Base-by-base conservation (phyloP, 1,284 basidiomycete genomes). In the Moesziomyces antarcticus region DNA sequence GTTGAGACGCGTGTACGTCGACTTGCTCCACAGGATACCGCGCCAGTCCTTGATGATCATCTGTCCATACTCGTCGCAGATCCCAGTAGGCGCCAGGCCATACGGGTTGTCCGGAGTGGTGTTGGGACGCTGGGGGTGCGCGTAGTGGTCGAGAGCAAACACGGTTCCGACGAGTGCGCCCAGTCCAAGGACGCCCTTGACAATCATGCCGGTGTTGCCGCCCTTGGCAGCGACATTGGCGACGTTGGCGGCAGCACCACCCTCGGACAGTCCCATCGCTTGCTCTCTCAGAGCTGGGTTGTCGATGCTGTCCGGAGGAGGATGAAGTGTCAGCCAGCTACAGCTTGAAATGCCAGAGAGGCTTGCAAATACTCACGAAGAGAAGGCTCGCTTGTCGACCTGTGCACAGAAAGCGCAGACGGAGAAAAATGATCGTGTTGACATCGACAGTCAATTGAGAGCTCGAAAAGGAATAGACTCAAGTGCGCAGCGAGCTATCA, bases 1-100 rank as follows among this genome's bases (percentile, higher is more conserved):
- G 45, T 62, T 59, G n/a, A 62, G 10, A 16, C 52, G 59, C 9
- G 51, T 20, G 27, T 55, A 58, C 0, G 69, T 66, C 45, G 69
- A 72, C 52, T 63, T 62, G 60, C 58, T 66, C 63, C 63, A 73
- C 33, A 60, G 10, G 5, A 50, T 40, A 3, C 64, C 64, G 5
- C 53, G 56, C 56, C 63, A 67, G 22, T 73, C 70, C 25, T 9
- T 11, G 0, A 64, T 50, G 40, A 63, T 53, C 9, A 64, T 53
- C 45, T 58, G 20, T 18, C 56, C 46, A 37, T 63, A 63, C 3
- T 37, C 8, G 40, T 67, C 59, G 46, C 70, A 73, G 10, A 46
- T 14, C 1, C 16, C 35, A 24, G 64, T 67, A 1, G 55, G 48
- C 1, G 14, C 18, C 6, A 73, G 50, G 5, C 70, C 70, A 18